A percentile compares a stretch with the other conserved stretches of the same genome.
These are phyloP conservation scores for Colletotrichum sp. DNA, from an alignment of 2,329 filamentous ascomycete genomes.

Conservation along the genomic window DNA sequence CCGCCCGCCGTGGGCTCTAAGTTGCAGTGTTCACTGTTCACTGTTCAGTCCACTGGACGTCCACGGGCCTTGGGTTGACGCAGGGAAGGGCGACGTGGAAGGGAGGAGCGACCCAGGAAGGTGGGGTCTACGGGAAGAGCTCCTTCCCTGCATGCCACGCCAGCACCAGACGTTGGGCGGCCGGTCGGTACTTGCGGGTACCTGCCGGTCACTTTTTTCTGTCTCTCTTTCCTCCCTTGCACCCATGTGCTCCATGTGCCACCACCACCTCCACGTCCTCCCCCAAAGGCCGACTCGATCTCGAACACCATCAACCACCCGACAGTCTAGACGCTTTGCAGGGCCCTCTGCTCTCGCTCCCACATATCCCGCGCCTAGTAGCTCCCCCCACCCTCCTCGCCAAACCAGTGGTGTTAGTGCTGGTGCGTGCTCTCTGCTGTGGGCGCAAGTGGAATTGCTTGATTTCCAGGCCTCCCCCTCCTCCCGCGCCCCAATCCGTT, in stretches of 20 bases:
- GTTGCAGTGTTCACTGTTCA: neutral
- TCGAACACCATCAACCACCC: neutral
- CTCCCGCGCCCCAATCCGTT: neutral
- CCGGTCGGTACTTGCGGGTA: neutral
- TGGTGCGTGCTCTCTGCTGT: neutral
- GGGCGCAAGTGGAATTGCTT: neutral
- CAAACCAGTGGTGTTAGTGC: neutral
- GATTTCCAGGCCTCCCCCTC: neutral
- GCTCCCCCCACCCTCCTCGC: neutral
- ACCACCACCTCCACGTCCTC: neutral
- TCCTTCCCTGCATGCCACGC: conserved; percentile 3
- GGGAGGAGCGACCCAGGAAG: neutral
- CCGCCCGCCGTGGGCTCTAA: neutral
- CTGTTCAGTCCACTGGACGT: neutral
- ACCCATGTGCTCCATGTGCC: neutral
- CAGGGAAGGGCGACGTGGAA: neutral
- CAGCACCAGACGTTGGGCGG: neutral
- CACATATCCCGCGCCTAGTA: neutral
- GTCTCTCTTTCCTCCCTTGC: neutral
- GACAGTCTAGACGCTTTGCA: neutral
- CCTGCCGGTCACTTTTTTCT: neutral
- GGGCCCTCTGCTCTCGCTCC: neutral
- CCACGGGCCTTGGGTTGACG: neutral
- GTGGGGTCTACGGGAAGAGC: conserved; percentile 1
- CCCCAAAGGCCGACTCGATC: neutral